Percentiles rank a stretch among this genome's conserved stretches.
These are phyloP conservation scores for Pyrenopolyporus hunteri DNA, from an alignment of 495 filamentous ascomycete genomes.

Conservation along the genomic window DNA sequence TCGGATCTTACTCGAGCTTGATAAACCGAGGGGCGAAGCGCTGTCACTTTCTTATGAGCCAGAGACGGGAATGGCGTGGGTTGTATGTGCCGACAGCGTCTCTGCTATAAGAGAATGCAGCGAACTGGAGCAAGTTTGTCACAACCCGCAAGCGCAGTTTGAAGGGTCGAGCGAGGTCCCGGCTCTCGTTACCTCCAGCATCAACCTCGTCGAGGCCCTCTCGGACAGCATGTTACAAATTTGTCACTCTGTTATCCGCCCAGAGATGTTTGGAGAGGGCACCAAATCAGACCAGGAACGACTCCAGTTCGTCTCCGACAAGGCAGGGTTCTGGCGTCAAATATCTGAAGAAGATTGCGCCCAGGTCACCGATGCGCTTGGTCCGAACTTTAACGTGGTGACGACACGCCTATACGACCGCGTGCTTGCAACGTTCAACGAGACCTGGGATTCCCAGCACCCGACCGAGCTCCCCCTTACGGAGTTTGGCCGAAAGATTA, in stretches of 20 bases:
- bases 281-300: slow-evolving; percentile 69
- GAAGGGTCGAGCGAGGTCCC: slow-evolving; percentile 46
- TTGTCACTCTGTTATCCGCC: slow-evolving; percentile 63
- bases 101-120: slow-evolving; percentile 80
- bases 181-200: slow-evolving; percentile 62
- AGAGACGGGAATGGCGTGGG: slow-evolving; percentile 75
- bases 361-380: slow-evolving; percentile 61
- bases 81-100: slow-evolving; percentile 78
- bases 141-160: slow-evolving; percentile 56
- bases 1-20: slow-evolving; percentile 81
- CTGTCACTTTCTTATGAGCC: slow-evolving; percentile 77
- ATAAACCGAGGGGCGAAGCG: slow-evolving; percentile 81
- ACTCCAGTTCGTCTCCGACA: slow-evolving; percentile 73
- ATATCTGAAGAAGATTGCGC: slow-evolving; percentile 72
- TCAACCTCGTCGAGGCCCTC: slow-evolving; percentile 65
- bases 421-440: slow-evolving; percentile 46
- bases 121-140: slow-evolving; percentile 69
- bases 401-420: slow-evolving; percentile 61
- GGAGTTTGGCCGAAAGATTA: slow-evolving; percentile 71
- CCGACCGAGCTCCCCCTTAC: slow-evolving; percentile 60
- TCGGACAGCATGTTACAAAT: slow-evolving; percentile 65
- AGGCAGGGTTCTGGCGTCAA: slow-evolving; percentile 71
- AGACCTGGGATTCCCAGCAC: slow-evolving; percentile 34
- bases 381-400: slow-evolving; percentile 59
- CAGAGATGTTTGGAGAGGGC: slow-evolving; percentile 73